These are phyloP conservation scores for Primulina tabacum DNA, from an alignment of 257 asterid species.

Conservation along the genomic window DNA sequence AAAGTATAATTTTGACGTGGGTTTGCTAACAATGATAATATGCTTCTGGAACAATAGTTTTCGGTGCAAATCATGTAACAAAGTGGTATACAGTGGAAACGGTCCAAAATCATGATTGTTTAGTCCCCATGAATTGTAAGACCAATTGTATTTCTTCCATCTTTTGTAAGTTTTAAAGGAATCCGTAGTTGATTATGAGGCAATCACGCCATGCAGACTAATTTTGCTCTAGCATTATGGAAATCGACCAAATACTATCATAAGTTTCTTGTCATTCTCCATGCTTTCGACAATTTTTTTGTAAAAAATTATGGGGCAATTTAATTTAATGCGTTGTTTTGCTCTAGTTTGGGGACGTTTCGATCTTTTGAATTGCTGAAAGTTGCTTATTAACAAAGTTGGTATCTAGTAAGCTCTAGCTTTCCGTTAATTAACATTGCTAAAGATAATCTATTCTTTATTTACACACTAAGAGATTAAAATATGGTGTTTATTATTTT, in stretches of 20 bases:
- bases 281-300: not conserved
- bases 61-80: not conserved
- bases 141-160: not conserved
- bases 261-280: not conserved
- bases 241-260: not conserved
- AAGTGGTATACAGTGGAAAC: not conserved
- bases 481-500: not conserved
- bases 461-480: slow-evolving; percentile 1
- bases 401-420: slow-evolving; percentile 19
- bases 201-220: not conserved
- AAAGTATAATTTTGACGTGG: not conserved
- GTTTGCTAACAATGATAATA: no score
- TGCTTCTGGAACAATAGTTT: not conserved
- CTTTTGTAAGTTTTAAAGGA: not conserved
- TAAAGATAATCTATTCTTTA: not conserved
- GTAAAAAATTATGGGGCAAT: not conserved
- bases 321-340: not conserved
- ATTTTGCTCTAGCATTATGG: not conserved
- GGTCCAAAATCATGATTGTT: not conserved
- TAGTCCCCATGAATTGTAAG: not conserved
- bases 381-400: not conserved
- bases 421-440: slow-evolving; percentile 7
- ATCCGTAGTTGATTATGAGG: not conserved
- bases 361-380: not conserved
- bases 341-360: not conserved